These are phyloP conservation scores for Globisporangium ultimum DNA, from an alignment of 352 stramenopile species.

Conservation along the genomic window DNA sequence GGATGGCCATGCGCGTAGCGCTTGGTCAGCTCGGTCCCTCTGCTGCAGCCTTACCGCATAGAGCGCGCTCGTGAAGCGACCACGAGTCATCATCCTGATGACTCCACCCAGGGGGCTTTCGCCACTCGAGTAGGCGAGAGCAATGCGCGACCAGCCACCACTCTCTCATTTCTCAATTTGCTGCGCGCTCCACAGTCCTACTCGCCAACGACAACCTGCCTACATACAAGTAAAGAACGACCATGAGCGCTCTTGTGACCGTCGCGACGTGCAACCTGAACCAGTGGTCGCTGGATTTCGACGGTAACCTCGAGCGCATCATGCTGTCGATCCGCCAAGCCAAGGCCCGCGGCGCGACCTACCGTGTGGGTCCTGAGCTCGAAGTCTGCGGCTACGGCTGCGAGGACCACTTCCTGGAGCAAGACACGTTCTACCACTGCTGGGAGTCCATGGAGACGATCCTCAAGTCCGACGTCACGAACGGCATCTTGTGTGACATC, in stretches of 20 bases:
- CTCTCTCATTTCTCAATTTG: conserved; percentile 11
- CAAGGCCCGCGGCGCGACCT: conserved; percentile 78
- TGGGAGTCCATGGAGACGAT: conserved; percentile 91
- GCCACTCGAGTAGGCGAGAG: too few species aligned
- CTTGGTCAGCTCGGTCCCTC: neutral
- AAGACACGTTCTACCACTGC: conserved; percentile 97
- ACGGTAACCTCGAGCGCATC: conserved; percentile 92
- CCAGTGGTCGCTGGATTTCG: conserved; percentile 99
- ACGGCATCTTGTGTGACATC: conserved; percentile 96
- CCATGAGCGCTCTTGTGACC: conserved; percentile 87
- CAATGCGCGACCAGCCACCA: neutral
- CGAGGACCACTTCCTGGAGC: conserved; percentile 98
- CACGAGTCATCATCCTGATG: too few species aligned
- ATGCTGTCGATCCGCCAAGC: conserved; percentile 86
- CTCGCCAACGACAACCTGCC: neutral
- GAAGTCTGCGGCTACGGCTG: conserved; percentile 98
- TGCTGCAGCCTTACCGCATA: neutral
- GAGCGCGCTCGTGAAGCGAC: too few species aligned
- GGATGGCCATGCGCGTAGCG: too few species aligned
- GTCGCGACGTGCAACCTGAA: conserved; percentile 99
- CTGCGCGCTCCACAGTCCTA: neutral
- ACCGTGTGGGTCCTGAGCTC: conserved; percentile 95
- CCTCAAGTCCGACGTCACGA: conserved; percentile 82
- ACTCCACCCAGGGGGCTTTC: too few species aligned
- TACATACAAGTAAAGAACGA: conserved; percentile 1